These are phyloP conservation scores for Guillardia theta DNA, from an alignment of 78 protist species.

Conservation along the genomic window DNA sequence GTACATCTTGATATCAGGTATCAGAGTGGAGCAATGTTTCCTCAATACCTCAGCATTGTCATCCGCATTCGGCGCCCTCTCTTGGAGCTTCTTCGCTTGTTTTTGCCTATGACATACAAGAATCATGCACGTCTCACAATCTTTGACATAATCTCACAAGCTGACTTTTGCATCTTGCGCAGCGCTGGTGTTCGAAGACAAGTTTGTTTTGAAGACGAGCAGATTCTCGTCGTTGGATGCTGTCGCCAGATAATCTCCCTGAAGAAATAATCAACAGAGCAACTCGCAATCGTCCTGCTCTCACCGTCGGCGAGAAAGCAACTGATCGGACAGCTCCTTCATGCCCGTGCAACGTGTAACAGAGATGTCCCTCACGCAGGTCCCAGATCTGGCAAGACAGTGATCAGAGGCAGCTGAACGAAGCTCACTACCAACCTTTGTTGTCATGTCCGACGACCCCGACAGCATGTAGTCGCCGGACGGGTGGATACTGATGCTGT, in stretches of 20 bases:
- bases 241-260: slow-evolving; percentile 77
- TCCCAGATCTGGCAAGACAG: slow-evolving; percentile 67
- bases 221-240: slow-evolving; percentile 69
- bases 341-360: slow-evolving; percentile 83
- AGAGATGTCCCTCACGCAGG: slow-evolving; percentile 76
- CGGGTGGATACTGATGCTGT: slow-evolving; percentile 70
- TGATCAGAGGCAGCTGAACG: neutral
- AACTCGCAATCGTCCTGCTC: neutral
- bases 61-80: no score
- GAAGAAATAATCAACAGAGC: neutral
- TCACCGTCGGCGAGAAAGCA: slow-evolving; percentile 36
- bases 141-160: slow-evolving; percentile 25
- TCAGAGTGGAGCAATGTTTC: neutral
- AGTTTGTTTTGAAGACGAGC: slow-evolving; percentile 77
- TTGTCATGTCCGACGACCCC: slow-evolving; percentile 65
- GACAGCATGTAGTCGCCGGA: slow-evolving; percentile 76
- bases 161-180: no score
- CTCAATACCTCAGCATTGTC: no score
- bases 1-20: neutral
- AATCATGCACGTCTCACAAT: neutral
- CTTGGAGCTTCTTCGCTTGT: no score
- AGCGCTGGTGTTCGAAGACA: no score
- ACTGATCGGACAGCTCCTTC: slow-evolving; percentile 40
- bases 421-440: slow-evolving; percentile 51
- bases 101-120: no score